Evolutionary conservation across 345 rosid genomes (phyloP).

Genomic region (Adansonia digitata): DNA sequence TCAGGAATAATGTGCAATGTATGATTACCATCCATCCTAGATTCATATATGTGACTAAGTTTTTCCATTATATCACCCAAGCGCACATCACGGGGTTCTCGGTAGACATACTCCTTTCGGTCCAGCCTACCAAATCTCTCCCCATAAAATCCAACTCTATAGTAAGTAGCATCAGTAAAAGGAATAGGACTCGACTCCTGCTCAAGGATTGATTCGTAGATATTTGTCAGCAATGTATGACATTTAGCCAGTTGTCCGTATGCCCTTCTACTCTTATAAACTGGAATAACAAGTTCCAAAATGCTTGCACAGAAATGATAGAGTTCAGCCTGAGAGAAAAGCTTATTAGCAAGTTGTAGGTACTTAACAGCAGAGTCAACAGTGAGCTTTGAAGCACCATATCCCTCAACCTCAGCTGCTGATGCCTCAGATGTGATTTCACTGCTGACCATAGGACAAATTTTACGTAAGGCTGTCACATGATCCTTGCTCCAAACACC

Average conservation of each 20-base stretch:
- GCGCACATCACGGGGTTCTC: slow-evolving; percentile 97
- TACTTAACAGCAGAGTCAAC: slow-evolving; percentile 99
- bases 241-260: slow-evolving; percentile 97
- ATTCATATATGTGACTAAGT: slow-evolving; percentile 90
- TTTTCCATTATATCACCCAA: slow-evolving; percentile 99
- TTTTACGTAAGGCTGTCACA: slow-evolving; percentile 71
- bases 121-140: slow-evolving; percentile 88
- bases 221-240: slow-evolving; percentile 78
- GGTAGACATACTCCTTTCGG: slow-evolving; percentile 76
- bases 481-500: slow-evolving; percentile 99
- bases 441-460: slow-evolving; percentile 90
- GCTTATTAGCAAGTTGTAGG: slow-evolving; percentile 91
- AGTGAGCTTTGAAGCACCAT: slow-evolving; percentile 98
- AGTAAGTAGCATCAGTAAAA: slow-evolving; percentile 94
- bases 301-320: slow-evolving; percentile 96
- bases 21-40: slow-evolving; percentile 88
- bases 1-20: slow-evolving; percentile 86
- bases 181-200: slow-evolving; percentile 96
- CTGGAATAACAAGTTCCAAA: slow-evolving; percentile 95
- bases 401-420: slow-evolving; percentile 99
- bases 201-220: slow-evolving; percentile 89
- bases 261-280: slow-evolving; percentile 90
- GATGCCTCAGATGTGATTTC: slow-evolving; percentile 92
- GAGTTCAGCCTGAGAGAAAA: slow-evolving; percentile 97
- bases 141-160: slow-evolving; percentile 97